Evolutionary conservation across 1,284 basidiomycete genomes (phyloP).

Genomic region (Paramarasmius palmivorus): DNA sequence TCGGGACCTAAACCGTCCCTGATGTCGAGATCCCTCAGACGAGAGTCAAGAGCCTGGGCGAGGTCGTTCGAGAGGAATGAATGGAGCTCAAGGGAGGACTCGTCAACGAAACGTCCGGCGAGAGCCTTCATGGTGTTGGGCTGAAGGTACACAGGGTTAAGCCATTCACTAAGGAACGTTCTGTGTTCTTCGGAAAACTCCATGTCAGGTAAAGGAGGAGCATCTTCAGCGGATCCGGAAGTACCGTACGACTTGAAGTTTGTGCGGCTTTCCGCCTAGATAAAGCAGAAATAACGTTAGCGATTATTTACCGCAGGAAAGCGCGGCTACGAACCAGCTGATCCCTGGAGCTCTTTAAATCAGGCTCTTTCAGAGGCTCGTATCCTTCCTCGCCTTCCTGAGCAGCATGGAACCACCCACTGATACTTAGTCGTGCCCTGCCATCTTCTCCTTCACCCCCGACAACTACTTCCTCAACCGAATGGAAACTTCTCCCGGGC

Average conservation of each 20-base stretch:
- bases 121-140: constrained; percentile 81
- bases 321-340: constrained; percentile 64
- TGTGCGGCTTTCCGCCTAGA: constrained; percentile 61
- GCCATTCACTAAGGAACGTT: constrained; percentile 76
- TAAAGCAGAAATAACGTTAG: background rate
- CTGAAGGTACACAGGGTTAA: constrained; percentile 91
- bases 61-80: constrained; percentile 77
- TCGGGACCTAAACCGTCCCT: constrained; percentile 64
- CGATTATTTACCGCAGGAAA: background rate
- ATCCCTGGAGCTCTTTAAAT: constrained; percentile 71
- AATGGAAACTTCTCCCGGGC: constrained; percentile 93
- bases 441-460: constrained; percentile 68
- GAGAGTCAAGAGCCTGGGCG: constrained; percentile 65
- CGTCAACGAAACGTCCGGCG: constrained; percentile 81
- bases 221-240: constrained; percentile 25
- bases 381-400: constrained; percentile 92
- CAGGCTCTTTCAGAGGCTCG: constrained; percentile 38
- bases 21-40: constrained; percentile 66
- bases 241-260: constrained; percentile 59
- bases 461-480: constrained; percentile 95
- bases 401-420: constrained; percentile 96
- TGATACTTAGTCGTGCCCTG: constrained; percentile 81
- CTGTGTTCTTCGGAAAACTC: constrained; percentile 62
- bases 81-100: constrained; percentile 90
- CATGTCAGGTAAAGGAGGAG: constrained; percentile 49